Base-by-base conservation (phyloP, 805 yeast genomes). In the Kuraishia ogatae region DNA sequence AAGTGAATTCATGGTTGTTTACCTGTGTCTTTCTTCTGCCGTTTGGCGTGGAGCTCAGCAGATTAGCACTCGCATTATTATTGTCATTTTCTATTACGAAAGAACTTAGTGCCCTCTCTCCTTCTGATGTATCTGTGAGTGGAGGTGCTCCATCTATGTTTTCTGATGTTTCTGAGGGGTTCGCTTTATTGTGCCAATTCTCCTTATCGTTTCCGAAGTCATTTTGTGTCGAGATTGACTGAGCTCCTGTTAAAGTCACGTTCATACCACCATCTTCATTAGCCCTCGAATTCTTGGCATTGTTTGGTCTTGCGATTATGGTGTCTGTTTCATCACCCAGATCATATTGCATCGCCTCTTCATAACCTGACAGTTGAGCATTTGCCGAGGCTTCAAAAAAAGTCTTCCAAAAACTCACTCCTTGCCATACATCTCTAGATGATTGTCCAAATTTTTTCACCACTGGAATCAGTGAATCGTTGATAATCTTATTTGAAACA, bases 341-440 rank as follows among this genome's bases (percentile, higher is more conserved):
- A 11, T 35, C 43, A 15, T 35, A 35, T 39, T 53, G 51, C 55
- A 47, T 53, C 5, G 55, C 51, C 48, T 53, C 55, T 8, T 53
- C 55, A 23, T 53, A 53, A 2, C 51, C 51, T 13, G 51, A 48
- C 24, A 53, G 29, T 21, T 49, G 50, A 19, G 39, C 87, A 62
- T 82, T 80, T 1, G 90, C 91, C 28, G 89, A 79, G 51, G 83
- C 79, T 64, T 90, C 96, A 61, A 89, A 80, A 68, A 90, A 85
- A 35, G 79, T 78, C 64, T 88, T 88, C 85, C 96, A 84, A 68
- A 89, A 88, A 55, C 79, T 78, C 6, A 82, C 83, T 55, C 84
- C 84, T 29, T 75, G 70, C 85, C 90, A 83, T 2, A 88, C 81
- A 35, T 79, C 74, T 48, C 75, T 78, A 15, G 89, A 81, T 48